Conservation (phyloP, 495 filamentous ascomycete genomes). For the Terfezia claveryi region DNA sequence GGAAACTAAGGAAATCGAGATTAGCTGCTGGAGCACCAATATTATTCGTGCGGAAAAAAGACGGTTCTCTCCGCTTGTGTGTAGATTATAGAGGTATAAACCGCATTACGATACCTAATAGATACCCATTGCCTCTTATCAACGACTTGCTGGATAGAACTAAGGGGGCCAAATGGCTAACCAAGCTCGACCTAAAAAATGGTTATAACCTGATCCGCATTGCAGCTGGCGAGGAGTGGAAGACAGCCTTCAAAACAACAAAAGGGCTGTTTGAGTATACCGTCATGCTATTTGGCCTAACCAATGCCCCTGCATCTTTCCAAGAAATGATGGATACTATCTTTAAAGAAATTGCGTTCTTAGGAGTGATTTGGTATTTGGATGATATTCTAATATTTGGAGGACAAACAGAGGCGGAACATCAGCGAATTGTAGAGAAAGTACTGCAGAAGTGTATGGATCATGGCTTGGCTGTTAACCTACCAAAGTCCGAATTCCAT, state of each 20-base stretch:
- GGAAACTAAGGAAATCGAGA: background rate
- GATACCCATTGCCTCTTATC: constrained; percentile 21
- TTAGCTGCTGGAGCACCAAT: constrained; percentile 11
- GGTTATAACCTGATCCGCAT: constrained; percentile 24
- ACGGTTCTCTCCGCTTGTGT: constrained; percentile 16
- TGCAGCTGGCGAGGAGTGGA: constrained; percentile 15
- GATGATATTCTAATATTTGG: constrained; percentile 22
- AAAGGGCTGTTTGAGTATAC: constrained; percentile 17
- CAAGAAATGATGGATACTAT: constrained; percentile 17
- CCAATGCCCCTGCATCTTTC: constrained; percentile 17
- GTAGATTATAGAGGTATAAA: constrained; percentile 14
- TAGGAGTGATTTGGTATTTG: constrained; percentile 17
- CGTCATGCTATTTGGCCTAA: constrained; percentile 18
- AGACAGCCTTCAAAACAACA: constrained; percentile 19
- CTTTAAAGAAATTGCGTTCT: constrained; percentile 7
- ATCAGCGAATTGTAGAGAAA: constrained; percentile 5
- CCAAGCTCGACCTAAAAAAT: constrained; percentile 22
- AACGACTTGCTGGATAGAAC: constrained; percentile 18
- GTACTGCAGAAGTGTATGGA: constrained; percentile 3
- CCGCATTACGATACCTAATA: background rate
- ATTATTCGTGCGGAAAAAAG: constrained; percentile 21
- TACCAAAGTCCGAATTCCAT: constrained; percentile 6
- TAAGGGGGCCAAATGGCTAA: constrained; percentile 9
- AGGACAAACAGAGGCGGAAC: constrained; percentile 4
- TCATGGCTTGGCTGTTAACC: background rate